Evolutionary conservation across 768 basidiomycete species (phyloP), one percentile per base, ranked within the genome.

Genomic region (Vishniacozyma victoriae): DNA sequence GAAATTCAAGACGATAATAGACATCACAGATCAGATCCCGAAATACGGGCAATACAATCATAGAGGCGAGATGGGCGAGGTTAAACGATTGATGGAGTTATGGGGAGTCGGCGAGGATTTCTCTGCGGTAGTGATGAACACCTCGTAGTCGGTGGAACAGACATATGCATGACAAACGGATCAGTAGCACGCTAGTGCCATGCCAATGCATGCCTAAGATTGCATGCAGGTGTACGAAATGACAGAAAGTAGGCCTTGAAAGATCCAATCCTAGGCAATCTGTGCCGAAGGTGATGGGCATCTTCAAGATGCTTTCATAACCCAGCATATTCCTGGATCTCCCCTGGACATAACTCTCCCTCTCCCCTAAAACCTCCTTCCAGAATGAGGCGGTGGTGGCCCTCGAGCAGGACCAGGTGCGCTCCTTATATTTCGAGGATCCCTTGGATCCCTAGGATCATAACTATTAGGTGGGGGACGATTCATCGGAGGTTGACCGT

Each of bases 61-160:
- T 48, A 42, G 73, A 5, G 67, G 68, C 9, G 72, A 74, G 47
- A 74, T 74, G 74, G 55, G 59, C 2, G 65, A 73, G 39, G 74
- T 75, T 13, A 62, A 61, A 37, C 50, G 53, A 15, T 69, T 59
- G 49, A 64, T 75, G 54, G 67, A 65, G 19, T 35, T 25, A n/a
- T 64, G 60, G 46, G 72, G 71, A 1, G 63, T 75, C 1, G 69
- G 66, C 0, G 68, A 70, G 12, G 72, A 64, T 37, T 74, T 70
- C 37, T 67, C 61, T 13, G 39, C 55, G 2, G 71, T 73, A 0
- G 46, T 74, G 4, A 52, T 61, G 53, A 50, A 55, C 37, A 46
- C 5, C 35, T 39, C 50, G 39, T 48, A 37, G 44, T 52, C n/a
- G 48, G 45, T n/a, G 39, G 40, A 23, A n/a, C n/a, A n/a, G n/a